Evolutionary conservation across 192 early-diverging fungal species (phyloP), one percentile per base, ranked within the genome.

Genomic region (Coemansia sp.): DNA sequence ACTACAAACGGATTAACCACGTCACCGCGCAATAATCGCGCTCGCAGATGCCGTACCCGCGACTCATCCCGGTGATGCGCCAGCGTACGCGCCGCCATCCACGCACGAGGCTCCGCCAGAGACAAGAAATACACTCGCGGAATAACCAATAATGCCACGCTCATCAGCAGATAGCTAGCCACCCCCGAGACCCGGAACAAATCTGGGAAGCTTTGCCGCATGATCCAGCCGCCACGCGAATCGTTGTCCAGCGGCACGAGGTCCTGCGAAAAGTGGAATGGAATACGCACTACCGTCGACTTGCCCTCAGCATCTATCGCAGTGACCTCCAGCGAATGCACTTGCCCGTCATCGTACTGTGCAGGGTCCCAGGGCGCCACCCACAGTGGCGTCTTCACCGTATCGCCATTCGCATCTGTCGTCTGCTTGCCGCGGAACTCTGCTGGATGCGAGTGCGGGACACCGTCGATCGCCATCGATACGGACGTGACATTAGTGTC

Each of bases 171-270:
- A 73, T 74, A 82, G 71, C 43, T 83, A 61, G 53, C 17, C 20
- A 57, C 43, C 41, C 58, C 51, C 5, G 57, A 62, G 3, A 29
- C 38, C n/a, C 83, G 79, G 82, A 92, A 86, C 20, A 88, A 68
- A 11, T 66, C 46, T 1, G 88, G 69, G 66, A 89, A 85, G 57
- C 87, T 70, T 45, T 85, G 81, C 54, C 77, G 79, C 76, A 92
- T 93, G 39, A 93, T 84, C 86, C 86, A 93, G 60, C 90, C 86
- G 39, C 90, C 91, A 20, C 85, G 71, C n/a, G 89, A 85, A 32
- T 86, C 91, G 40, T 89, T 85, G 29, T 76, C 25, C 58, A 89
- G 85, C 11, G 87, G 70, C 14, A 85, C 77, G 0, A 42, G n/a
- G 43, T 86, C 42, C 4, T 85, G 85, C 64, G 94, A 89, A 6